These are phyloP conservation scores for Euphorbia tirucalli DNA, from an alignment of 345 rosid species.

Conservation along the genomic window DNA sequence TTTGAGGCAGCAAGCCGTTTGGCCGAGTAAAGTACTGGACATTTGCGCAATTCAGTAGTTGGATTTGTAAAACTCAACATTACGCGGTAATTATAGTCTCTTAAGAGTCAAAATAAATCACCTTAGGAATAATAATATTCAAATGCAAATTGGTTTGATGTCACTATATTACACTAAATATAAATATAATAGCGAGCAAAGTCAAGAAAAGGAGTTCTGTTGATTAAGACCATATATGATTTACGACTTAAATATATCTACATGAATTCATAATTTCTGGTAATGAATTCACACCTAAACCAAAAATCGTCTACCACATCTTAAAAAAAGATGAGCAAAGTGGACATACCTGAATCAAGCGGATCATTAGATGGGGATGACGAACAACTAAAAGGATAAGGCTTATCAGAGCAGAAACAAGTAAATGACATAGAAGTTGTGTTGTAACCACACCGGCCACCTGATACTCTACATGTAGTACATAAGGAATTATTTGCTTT, in stretches of 20 bases:
- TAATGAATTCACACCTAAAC: background rate
- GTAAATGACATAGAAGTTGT: background rate
- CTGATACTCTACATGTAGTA: background rate
- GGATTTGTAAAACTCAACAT: background rate
- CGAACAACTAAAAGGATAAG: background rate
- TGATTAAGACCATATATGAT: background rate
- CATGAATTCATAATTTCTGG: background rate
- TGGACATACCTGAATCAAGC: conserved; percentile 4
- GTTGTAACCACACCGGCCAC: conserved; percentile 40
- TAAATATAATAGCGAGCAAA: background rate
- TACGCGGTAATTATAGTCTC: background rate
- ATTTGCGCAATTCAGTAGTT: too few relatives aligned
- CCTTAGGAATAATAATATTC: background rate
- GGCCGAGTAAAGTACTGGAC: background rate
- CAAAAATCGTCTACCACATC: background rate
- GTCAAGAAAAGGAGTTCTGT: conserved; percentile 3
- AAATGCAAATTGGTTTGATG: background rate
- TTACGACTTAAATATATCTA: background rate
- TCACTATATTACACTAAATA: background rate
- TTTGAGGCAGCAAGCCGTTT: background rate
- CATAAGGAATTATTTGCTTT: conserved; percentile 19
- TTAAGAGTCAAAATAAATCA: conserved; percentile 6
- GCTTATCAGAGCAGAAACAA: conserved; percentile 23
- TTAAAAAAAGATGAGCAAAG: background rate
- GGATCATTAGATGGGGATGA: background rate